Evolutionary conservation across 2,329 filamentous ascomycete species (phyloP).

Genomic region (Grosmannia clavigera): DNA sequence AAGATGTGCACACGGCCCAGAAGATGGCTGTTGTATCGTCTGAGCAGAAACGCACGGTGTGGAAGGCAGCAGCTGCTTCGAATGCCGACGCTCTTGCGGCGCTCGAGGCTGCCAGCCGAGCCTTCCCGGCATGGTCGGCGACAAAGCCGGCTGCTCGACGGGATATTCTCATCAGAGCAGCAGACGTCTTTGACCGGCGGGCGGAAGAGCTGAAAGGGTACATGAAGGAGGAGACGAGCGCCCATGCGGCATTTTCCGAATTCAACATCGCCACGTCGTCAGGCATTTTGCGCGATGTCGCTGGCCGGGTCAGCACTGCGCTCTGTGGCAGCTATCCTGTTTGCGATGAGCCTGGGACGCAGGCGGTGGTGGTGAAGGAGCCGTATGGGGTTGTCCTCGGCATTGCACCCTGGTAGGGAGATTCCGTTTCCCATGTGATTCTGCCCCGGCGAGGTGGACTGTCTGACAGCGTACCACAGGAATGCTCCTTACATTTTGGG

Average conservation of each 20-base stretch:
- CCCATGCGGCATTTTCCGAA: conserved; percentile 23
- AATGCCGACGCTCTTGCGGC: conserved; percentile 19
- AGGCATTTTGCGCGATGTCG: conserved; percentile 29
- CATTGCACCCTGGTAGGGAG: conserved; percentile 62
- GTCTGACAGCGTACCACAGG: conserved; percentile 23
- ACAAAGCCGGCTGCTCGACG: conserved; percentile 49
- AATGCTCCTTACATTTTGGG: conserved; percentile 46
- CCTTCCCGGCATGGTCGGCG: conserved; percentile 57
- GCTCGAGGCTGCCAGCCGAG: conserved; percentile 41
- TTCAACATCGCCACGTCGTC: conserved; percentile 27
- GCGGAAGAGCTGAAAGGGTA: conserved; percentile 47
- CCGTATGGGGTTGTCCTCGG: conserved; percentile 69
- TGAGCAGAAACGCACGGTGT: conserved; percentile 6
- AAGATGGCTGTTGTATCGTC: neutral
- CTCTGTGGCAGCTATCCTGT: neutral
- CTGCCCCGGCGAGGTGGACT: no score
- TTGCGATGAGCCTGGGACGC: neutral
- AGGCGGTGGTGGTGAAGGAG: conserved; percentile 57
- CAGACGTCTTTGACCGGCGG: conserved; percentile 48
- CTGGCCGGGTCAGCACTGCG: conserved; percentile 20
- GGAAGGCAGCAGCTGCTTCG: conserved; percentile 15
- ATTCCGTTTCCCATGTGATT: conserved; percentile 14
- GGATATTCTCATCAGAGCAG: conserved; percentile 57
- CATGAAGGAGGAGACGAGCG: conserved; percentile 40
- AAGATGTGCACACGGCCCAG: neutral